Evolutionary conservation across 345 rosid species (phyloP).

Genomic region (Odontarrhena argentea): DNA sequence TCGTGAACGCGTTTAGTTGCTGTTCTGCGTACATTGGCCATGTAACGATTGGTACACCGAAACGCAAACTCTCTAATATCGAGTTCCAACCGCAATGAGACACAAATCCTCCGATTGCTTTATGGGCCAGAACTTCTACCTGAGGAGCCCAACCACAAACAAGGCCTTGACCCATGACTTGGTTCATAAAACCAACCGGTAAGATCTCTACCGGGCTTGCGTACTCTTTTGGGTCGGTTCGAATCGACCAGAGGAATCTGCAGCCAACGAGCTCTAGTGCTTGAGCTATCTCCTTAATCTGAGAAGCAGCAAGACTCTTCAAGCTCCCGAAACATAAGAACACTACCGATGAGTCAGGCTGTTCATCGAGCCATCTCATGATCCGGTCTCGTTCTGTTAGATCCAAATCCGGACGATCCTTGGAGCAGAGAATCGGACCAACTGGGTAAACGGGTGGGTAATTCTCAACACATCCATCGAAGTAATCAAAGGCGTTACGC

Average conservation of each 20-base stretch:
- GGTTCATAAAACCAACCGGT: conserved; percentile 41
- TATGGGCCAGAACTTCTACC: conserved; percentile 35
- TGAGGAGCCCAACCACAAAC: conserved; percentile 44
- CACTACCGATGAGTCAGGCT: conserved; percentile 49
- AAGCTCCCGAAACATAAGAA: conserved; percentile 57
- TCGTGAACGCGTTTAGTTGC: conserved; percentile 38
- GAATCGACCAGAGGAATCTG: conserved; percentile 47
- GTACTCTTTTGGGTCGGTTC: conserved; percentile 4
- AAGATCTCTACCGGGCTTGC: conserved; percentile 27
- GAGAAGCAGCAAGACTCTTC: conserved; percentile 35
- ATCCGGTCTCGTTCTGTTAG: conserved; percentile 23
- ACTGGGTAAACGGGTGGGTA: conserved; percentile 46
- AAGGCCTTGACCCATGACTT: conserved; percentile 22
- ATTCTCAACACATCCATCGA: conserved; percentile 13
- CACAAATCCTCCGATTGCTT: conserved; percentile 30
- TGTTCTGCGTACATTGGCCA: conserved; percentile 46
- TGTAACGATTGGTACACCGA: conserved; percentile 41
- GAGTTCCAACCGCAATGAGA: conserved; percentile 46
- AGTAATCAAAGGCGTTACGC: conserved; percentile 35
- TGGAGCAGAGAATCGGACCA: conserved; percentile 46
- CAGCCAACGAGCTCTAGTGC: conserved; percentile 42
- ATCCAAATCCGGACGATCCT: conserved; percentile 30
- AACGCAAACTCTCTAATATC: conserved; percentile 32
- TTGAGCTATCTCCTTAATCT: conserved; percentile 47
- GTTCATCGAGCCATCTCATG: conserved; percentile 52